These are phyloP conservation scores for Penicillium egyptiacum DNA, from an alignment of 495 filamentous ascomycete genomes.

Conservation along the genomic window DNA sequence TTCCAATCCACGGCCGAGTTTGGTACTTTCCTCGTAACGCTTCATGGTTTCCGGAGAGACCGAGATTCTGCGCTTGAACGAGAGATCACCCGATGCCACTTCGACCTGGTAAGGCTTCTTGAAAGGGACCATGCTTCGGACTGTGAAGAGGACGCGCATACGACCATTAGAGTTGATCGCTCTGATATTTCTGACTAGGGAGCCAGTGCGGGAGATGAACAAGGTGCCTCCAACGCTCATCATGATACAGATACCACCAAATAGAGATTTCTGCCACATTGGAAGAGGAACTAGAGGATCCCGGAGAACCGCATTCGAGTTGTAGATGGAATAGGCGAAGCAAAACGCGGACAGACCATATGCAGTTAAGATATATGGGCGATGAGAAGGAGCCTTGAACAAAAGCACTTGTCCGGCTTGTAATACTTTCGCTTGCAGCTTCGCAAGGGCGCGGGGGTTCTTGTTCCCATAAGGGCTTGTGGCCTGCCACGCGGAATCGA, in stretches of 20 bases:
- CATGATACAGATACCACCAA: slow-evolving; percentile 42
- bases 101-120: slow-evolving; percentile 40
- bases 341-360: slow-evolving; percentile 58
- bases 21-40: slow-evolving; percentile 25
- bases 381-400: slow-evolving; percentile 63
- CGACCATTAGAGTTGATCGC: slow-evolving; percentile 36
- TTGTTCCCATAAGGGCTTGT: slow-evolving; percentile 21
- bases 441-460: slow-evolving; percentile 26
- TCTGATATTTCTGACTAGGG: slow-evolving; percentile 37
- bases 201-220: slow-evolving; percentile 37
- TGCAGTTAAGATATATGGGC: slow-evolving; percentile 55
- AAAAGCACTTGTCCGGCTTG: slow-evolving; percentile 43
- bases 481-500: slow-evolving; percentile 15
- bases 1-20: slow-evolving; percentile 16
- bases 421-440: slow-evolving; percentile 31
- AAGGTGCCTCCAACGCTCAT: slow-evolving; percentile 48
- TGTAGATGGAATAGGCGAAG: slow-evolving; percentile 55
- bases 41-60: slow-evolving; percentile 26
- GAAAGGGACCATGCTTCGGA: slow-evolving; percentile 47
- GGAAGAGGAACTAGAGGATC: slow-evolving; percentile 36
- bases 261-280: slow-evolving; percentile 41
- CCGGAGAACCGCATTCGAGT: slow-evolving; percentile 47
- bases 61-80: slow-evolving; percentile 30
- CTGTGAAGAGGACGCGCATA: slow-evolving; percentile 36
- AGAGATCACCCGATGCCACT: slow-evolving; percentile 19